Evolutionary conservation across 2,329 filamentous ascomycete genomes (phyloP).

Genomic region (Tricladium varicosporioides): DNA sequence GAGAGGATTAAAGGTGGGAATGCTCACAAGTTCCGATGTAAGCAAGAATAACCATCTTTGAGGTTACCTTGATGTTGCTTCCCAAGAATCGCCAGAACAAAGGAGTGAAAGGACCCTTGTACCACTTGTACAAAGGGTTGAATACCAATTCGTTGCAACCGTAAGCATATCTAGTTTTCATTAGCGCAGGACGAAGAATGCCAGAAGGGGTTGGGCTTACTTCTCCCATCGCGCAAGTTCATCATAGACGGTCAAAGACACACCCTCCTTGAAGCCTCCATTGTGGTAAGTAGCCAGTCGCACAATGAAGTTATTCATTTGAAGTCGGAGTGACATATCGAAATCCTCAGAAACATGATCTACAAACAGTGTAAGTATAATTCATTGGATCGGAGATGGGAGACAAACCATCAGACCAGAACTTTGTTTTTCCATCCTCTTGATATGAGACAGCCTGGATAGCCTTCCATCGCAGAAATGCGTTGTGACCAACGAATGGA

Average conservation of each 20-base stretch:
- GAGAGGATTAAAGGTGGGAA: not conserved
- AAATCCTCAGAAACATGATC: slow-evolving; percentile 69
- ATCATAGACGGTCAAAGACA: slow-evolving; percentile 71
- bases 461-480: slow-evolving; percentile 68
- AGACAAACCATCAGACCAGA: slow-evolving; percentile 14
- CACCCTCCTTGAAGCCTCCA: slow-evolving; percentile 70
- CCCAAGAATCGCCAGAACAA: slow-evolving; percentile 61
- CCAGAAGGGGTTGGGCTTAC: not conserved
- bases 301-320: slow-evolving; percentile 65
- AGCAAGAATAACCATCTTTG: slow-evolving; percentile 69
- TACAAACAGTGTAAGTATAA: not conserved
- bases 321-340: slow-evolving; percentile 70
- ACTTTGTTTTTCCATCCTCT: slow-evolving; percentile 44
- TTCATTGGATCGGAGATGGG: not conserved
- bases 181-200: not conserved
- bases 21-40: slow-evolving; percentile 54
- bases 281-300: slow-evolving; percentile 68
- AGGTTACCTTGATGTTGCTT: slow-evolving; percentile 60
- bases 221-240: slow-evolving; percentile 72
- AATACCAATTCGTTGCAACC: slow-evolving; percentile 46
- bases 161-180: slow-evolving; percentile 45
- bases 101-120: slow-evolving; percentile 61
- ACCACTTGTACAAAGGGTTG: slow-evolving; percentile 64
- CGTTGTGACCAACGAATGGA: slow-evolving; percentile 74
- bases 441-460: slow-evolving; percentile 56